phyloP scores from a whole-genome alignment of 768 basidiomycete species.

The Suillus plorans region DNA sequence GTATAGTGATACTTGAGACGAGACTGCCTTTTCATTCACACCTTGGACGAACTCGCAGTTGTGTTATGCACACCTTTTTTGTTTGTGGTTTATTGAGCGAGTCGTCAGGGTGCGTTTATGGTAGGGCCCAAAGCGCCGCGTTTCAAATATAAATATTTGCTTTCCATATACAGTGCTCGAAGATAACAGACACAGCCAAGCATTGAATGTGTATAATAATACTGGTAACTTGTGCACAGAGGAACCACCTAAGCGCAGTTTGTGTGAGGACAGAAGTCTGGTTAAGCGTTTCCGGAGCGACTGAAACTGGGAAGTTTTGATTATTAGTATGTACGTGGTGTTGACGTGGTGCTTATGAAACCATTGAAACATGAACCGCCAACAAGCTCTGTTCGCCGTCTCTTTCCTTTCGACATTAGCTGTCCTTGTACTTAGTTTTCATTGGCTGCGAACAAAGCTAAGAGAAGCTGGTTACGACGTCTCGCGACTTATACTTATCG shows the following conservation, averaged over 20 bases:
- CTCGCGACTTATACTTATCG: slow-evolving; percentile 61
- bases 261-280: neutral
- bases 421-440: slow-evolving; percentile 45
- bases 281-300: neutral
- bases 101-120: too few relatives aligned
- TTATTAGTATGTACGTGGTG: neutral
- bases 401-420: slow-evolving; percentile 50
- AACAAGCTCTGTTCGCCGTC: slow-evolving; percentile 54
- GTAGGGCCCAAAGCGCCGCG: too few relatives aligned
- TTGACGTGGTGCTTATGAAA: neutral
- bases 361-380: slow-evolving; percentile 36
- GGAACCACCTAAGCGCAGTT: neutral
- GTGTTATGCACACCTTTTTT: too few relatives aligned
- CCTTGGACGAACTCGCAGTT: too few relatives aligned
- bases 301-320: neutral
- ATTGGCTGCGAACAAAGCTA: slow-evolving; percentile 44
- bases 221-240: neutral
- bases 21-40: too few relatives aligned
- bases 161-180: neutral
- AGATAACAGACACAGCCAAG: neutral
- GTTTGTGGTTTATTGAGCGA: too few relatives aligned
- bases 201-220: too few relatives aligned
- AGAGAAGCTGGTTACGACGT: slow-evolving; percentile 56
- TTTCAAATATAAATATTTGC: neutral
- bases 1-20: too few relatives aligned